Evolutionary conservation across 2,329 filamentous ascomycete genomes (phyloP).

Genomic region (Penicillium vulpinum): DNA sequence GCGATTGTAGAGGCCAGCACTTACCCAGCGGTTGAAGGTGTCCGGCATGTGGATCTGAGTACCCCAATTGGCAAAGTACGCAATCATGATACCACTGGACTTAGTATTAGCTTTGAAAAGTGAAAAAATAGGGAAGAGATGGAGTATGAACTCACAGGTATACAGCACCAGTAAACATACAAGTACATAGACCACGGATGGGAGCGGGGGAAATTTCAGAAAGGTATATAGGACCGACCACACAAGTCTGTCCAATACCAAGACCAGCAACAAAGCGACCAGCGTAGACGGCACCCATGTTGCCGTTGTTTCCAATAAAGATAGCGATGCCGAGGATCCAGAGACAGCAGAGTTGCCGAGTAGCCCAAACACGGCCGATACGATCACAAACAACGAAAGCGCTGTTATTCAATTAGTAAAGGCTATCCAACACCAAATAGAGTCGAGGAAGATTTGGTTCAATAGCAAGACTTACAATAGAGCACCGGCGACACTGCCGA

Average conservation of each 20-base stretch:
- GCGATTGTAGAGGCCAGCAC: neutral
- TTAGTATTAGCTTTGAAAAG: neutral
- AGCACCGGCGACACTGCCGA: slow-evolving; percentile 68
- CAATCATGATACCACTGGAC: slow-evolving; percentile 64
- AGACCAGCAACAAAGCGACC: slow-evolving; percentile 67
- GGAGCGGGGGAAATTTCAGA: slow-evolving; percentile 53
- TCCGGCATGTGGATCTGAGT: slow-evolving; percentile 45
- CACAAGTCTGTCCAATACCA: slow-evolving; percentile 66
- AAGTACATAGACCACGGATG: slow-evolving; percentile 71
- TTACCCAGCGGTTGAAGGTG: slow-evolving; percentile 19
- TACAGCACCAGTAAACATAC: slow-evolving; percentile 65
- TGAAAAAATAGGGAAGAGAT: neutral
- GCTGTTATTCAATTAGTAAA: slow-evolving; percentile 44
- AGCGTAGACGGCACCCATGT: slow-evolving; percentile 60
- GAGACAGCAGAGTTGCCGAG: slow-evolving; percentile 56
- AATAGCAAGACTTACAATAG: slow-evolving; percentile 1
- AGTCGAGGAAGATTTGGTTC: neutral
- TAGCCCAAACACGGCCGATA: slow-evolving; percentile 64
- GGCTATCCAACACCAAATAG: neutral
- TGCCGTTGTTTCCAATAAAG: slow-evolving; percentile 59
- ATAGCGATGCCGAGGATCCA: slow-evolving; percentile 62
- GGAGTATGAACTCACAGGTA: slow-evolving; percentile 50
- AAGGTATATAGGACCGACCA: slow-evolving; percentile 48
- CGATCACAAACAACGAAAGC: slow-evolving; percentile 61
- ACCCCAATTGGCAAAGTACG: slow-evolving; percentile 70